Evolutionary conservation across 305 asterid genomes (phyloP), one percentile per base, ranked within the genome.

Genomic region (Fraxinus sp.): DNA sequence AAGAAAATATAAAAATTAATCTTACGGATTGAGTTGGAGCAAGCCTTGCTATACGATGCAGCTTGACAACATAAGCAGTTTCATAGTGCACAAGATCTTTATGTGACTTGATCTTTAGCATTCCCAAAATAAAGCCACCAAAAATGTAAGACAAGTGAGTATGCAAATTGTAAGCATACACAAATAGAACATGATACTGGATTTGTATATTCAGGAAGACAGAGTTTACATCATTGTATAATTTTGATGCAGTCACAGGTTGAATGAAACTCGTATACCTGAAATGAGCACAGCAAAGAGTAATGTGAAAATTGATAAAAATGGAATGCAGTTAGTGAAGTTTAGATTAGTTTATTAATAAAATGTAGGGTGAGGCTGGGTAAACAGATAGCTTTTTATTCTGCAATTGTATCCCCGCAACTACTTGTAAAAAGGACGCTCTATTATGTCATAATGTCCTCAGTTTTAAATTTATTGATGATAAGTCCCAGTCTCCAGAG

Each of bases 221-320:
- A 78, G 84, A 82, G 49, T n/a, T 89, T 93, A 96, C 98, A 85
- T 96, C 99, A 86, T 96, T 96, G 89, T 94, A 93, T 72, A 94
- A 91, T 83, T 93, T 96, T 86, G 98, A 90, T 78, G 98, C 95
- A 55, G 98, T 94, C 86, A 94, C 94, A 9, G 98, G 98, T 80
- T 96, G 99, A 83, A 96, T 90, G 88, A 90, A 96, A 86, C 99
- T 94, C 76, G 99, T 96, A 87, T 96, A 96, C 93, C 99, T 96
- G 97, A 78, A 79, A 92, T 84, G 70, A 83, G 37, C 76, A 86
- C 75, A 87, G 59, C 55, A 78, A 37, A 86, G 33, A 76, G 59
- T 30, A 77, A 24, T 44, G 80, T 71, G 24, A 78, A 41, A 41
- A 9, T 66, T 52, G 49, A 83, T 78, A 78, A 57, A 74, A 64